Percentiles rank a stretch among this genome's conserved stretches.
Evolutionary conservation across 2,329 filamentous ascomycete genomes (phyloP).

Genomic region (Pseudocercospora macadamiae): DNA sequence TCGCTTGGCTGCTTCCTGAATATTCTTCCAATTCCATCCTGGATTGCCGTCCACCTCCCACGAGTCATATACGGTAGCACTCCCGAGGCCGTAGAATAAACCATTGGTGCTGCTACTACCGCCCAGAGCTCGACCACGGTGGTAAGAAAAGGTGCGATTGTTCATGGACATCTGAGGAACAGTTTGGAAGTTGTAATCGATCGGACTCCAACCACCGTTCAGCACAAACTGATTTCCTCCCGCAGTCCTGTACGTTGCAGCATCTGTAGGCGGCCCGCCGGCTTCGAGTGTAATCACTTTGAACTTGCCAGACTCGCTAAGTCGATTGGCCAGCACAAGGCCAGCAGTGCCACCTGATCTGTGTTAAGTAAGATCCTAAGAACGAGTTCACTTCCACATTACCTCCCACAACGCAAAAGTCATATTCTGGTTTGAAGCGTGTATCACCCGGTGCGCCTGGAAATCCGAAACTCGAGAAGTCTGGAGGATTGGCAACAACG

Average conservation of each 20-base stretch:
- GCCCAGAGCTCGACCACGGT: slow-evolving; percentile 23
- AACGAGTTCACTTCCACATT: too few relatives aligned
- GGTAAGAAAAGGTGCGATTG: slow-evolving; percentile 23
- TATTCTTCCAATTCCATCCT: slow-evolving; percentile 21
- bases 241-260: slow-evolving; percentile 16
- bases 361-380: too few relatives aligned
- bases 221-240: slow-evolving; percentile 24
- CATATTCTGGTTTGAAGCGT: slow-evolving; percentile 18
- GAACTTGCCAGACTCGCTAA: slow-evolving; percentile 24
- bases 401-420: slow-evolving; percentile 25
- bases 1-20: slow-evolving; percentile 16
- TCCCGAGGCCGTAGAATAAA: slow-evolving; percentile 21
- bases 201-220: slow-evolving; percentile 18
- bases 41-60: slow-evolving; percentile 24
- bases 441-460: slow-evolving; percentile 12
- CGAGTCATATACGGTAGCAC: slow-evolving; percentile 14
- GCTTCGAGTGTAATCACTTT: slow-evolving; percentile 24
- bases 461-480: slow-evolving; percentile 22
- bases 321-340: slow-evolving; percentile 25
- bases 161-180: slow-evolving; percentile 20
- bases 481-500: slow-evolving; percentile 7
- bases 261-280: slow-evolving; percentile 21
- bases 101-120: slow-evolving; percentile 25
- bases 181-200: slow-evolving; percentile 26
- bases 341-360: slow-evolving; percentile 27